phyloP scores from a whole-genome alignment of 2,329 filamentous ascomycete species.

The Monilinia fructicola region DNA sequence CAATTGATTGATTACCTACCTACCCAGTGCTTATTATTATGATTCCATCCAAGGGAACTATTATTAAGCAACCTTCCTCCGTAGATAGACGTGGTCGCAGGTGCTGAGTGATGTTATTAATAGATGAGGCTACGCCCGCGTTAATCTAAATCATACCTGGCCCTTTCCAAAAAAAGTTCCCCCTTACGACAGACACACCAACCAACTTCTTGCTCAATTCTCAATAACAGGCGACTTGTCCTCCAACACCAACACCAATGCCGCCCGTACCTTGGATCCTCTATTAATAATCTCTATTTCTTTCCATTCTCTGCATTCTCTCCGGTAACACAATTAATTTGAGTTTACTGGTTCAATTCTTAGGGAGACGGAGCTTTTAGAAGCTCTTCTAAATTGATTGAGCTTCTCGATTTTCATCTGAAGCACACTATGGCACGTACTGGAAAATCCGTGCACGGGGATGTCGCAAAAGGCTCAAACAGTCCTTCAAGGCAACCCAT shows the following conservation, averaged over 20 bases:
- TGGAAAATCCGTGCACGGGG: slow-evolving; percentile 30
- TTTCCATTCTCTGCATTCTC: slow-evolving; percentile 36
- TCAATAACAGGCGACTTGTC: slow-evolving; percentile 25
- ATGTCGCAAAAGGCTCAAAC: slow-evolving; percentile 27
- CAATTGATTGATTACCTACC: background rate
- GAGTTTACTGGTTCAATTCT: slow-evolving; percentile 26
- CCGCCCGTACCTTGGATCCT: slow-evolving; percentile 35
- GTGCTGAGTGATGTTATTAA: slow-evolving; percentile 24
- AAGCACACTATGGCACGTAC: slow-evolving; percentile 34
- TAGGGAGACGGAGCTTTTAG: slow-evolving; percentile 28
- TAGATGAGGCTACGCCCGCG: slow-evolving; percentile 22
- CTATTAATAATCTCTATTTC: slow-evolving; percentile 25
- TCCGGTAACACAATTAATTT: slow-evolving; percentile 28
- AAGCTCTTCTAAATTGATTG: slow-evolving; percentile 30
- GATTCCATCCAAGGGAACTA: no score
- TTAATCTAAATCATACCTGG: slow-evolving; percentile 22
- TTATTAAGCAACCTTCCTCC: no score
- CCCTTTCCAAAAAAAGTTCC: slow-evolving; percentile 20
- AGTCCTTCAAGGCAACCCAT: slow-evolving; percentile 25
- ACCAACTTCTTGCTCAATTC: background rate
- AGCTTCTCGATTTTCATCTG: slow-evolving; percentile 26
- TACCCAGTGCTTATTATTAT: no score
- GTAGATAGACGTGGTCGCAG: no score
- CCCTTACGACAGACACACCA: slow-evolving; percentile 17
- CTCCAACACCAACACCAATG: slow-evolving; percentile 31